Evolutionary conservation across 306 rosid species (phyloP).

Genomic region (Cucurbita pepo): DNA sequence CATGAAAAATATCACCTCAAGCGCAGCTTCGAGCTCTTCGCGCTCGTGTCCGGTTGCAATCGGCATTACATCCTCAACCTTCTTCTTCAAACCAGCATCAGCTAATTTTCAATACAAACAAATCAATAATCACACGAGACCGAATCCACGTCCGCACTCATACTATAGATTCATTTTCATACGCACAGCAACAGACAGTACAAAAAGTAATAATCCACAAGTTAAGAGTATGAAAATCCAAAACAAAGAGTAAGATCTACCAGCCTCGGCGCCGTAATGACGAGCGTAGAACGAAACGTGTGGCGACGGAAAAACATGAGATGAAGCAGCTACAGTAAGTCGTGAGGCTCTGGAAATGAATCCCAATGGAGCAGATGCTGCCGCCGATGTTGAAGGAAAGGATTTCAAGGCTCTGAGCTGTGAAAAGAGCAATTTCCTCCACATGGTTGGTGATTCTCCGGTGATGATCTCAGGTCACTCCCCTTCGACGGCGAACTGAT

Average conservation of each 20-base stretch:
- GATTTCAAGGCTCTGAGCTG: constrained; percentile 43
- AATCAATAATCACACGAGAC: neutral
- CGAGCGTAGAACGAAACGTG: constrained; percentile 11
- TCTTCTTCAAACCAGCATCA: constrained; percentile 25
- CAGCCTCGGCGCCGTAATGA: constrained; percentile 33
- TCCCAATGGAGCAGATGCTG: constrained; percentile 26
- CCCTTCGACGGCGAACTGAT: neutral
- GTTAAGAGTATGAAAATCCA: neutral
- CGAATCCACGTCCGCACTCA: neutral
- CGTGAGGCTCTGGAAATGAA: constrained; percentile 27
- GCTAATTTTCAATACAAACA: neutral
- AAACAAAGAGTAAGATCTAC: constrained; percentile 11
- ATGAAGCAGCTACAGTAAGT: neutral
- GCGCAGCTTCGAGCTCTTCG: constrained; percentile 75
- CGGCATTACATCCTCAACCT: constrained; percentile 68
- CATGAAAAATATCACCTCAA: constrained; percentile 13
- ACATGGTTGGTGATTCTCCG: constrained; percentile 19
- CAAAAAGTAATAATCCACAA: neutral
- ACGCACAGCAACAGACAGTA: neutral
- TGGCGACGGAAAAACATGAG: constrained; percentile 1
- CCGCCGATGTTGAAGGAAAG: constrained; percentile 6
- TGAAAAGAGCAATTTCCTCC: constrained; percentile 55
- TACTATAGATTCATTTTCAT: neutral
- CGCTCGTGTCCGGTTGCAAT: constrained; percentile 95
- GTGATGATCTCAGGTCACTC: neutral